Evolutionary conservation across 2,329 filamentous ascomycete species (phyloP).

Genomic region (Colletotrichum brevisporum): DNA sequence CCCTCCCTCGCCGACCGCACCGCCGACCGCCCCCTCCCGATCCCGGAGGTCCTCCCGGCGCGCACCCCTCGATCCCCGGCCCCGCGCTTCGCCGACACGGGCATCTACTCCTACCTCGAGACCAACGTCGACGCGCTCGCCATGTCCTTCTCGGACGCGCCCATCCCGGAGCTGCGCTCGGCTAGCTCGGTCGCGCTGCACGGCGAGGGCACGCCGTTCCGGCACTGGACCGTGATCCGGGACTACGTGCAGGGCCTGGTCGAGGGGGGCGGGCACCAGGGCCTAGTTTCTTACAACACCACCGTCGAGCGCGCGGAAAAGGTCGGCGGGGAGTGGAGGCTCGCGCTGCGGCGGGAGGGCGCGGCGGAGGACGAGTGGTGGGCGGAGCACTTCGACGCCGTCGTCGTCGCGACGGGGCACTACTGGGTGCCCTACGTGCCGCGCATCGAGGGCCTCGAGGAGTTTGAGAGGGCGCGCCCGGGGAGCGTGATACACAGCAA

Average conservation of each 20-base stretch:
- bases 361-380: conserved; percentile 69
- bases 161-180: conserved; percentile 58
- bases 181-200: conserved; percentile 56
- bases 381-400: conserved; percentile 73
- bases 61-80: conserved; percentile 54
- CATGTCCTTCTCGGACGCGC: conserved; percentile 73
- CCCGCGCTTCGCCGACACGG: conserved; percentile 69
- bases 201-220: conserved; percentile 71
- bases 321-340: conserved; percentile 62
- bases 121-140: conserved; percentile 72
- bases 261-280: conserved; percentile 66
- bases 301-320: conserved; percentile 73
- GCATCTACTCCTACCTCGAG: conserved; percentile 74
- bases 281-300: conserved; percentile 68
- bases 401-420: conserved; percentile 73
- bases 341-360: conserved; percentile 62
- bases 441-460: conserved; percentile 61
- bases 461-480: conserved; percentile 59
- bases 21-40: conserved; percentile 62
- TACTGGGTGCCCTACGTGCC: conserved; percentile 72
- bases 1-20: conserved; percentile 61
- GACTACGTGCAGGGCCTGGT: conserved; percentile 68
- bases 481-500: conserved; percentile 70
- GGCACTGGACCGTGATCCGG: conserved; percentile 71
- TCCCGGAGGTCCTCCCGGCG: conserved; percentile 64